Conservation (phyloP, 2,329 filamentous ascomycete genomes). For the Drechslerella stenobrocha region DNA sequence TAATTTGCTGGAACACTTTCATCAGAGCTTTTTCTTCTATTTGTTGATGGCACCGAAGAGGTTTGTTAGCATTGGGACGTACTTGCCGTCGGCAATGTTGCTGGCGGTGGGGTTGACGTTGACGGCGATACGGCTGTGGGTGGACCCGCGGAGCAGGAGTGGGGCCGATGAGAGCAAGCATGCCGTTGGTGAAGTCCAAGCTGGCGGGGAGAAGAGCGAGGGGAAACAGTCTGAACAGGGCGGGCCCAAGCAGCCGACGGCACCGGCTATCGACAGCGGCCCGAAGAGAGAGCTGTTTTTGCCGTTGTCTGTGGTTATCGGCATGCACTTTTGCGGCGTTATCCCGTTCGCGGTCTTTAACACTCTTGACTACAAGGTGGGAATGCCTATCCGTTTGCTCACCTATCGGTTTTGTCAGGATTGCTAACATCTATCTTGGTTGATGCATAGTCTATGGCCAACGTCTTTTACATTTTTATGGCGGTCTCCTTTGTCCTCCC, state of each 20-base stretch:
- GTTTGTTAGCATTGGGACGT: conserved; percentile 97
- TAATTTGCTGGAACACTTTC: conserved; percentile 92
- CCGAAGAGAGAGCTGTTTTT: conserved; percentile 70
- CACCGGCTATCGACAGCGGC: conserved; percentile 55
- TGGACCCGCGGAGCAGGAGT: conserved; percentile 69
- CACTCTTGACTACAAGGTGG: conserved; percentile 67
- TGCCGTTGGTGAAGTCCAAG: conserved; percentile 41
- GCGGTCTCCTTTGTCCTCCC: conserved; percentile 64
- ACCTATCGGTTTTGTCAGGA: background rate
- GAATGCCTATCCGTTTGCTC: conserved; percentile 53
- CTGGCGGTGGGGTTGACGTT: conserved; percentile 93
- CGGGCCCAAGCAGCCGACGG: conserved; percentile 34
- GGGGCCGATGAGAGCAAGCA: conserved; percentile 50
- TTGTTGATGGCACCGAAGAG: conserved; percentile 85
- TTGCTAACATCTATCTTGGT: too few relatives aligned
- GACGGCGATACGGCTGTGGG: conserved; percentile 91
- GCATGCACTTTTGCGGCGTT: conserved; percentile 74
- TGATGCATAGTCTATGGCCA: conserved; percentile 62
- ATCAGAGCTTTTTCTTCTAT: conserved; percentile 99
- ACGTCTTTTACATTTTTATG: conserved; percentile 65
- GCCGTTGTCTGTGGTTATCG: conserved; percentile 72
- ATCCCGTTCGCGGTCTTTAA: conserved; percentile 88
- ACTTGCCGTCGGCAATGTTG: conserved; percentile 95
- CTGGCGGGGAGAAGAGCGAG: conserved; percentile 32
- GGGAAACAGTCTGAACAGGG: conserved; percentile 48